Evolutionary conservation across 164 flowering plant genomes (phyloP).

Genomic region (Vitis vinifera): DNA sequence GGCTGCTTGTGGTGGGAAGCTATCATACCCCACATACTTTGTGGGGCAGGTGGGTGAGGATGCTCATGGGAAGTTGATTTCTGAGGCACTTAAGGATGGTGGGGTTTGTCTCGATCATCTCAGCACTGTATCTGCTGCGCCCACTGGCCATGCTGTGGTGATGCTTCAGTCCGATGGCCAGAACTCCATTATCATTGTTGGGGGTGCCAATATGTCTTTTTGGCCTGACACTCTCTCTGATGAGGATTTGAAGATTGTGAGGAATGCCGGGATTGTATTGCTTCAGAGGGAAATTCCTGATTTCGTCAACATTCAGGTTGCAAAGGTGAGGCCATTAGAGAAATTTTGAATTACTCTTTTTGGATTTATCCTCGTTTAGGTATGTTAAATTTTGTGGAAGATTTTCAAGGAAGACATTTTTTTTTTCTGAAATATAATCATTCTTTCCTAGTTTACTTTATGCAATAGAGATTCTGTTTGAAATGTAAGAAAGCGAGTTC

Average conservation of each 20-base stretch:
- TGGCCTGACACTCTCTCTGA: conserved; percentile 62
- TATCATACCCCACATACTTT: conserved; percentile 78
- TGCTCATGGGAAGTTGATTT: conserved; percentile 74
- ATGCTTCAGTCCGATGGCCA: conserved; percentile 87
- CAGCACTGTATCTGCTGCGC: conserved; percentile 43
- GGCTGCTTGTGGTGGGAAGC: conserved; percentile 78
- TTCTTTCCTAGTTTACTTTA: background rate
- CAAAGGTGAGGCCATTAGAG: conserved; percentile 56
- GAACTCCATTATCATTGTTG: conserved; percentile 92
- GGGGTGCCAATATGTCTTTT: conserved; percentile 81
- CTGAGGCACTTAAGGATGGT: conserved; percentile 56
- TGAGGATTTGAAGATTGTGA: conserved; percentile 57
- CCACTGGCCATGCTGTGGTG: conserved; percentile 98
- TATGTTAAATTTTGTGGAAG: too few species aligned
- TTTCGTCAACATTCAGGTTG: conserved; percentile 87
- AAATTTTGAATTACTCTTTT: background rate
- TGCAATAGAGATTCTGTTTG: background rate
- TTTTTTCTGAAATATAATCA: too few species aligned
- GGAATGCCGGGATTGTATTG: conserved; percentile 78
- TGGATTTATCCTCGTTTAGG: background rate
- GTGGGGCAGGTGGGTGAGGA: conserved; percentile 83
- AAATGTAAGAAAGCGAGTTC: background rate
- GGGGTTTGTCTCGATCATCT: conserved; percentile 66
- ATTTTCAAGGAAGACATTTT: too few species aligned
- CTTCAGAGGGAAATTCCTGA: conserved; percentile 97